These are phyloP conservation scores for Akanthomyces muscarius DNA, from an alignment of 2,329 filamentous ascomycete genomes.

Conservation along the genomic window DNA sequence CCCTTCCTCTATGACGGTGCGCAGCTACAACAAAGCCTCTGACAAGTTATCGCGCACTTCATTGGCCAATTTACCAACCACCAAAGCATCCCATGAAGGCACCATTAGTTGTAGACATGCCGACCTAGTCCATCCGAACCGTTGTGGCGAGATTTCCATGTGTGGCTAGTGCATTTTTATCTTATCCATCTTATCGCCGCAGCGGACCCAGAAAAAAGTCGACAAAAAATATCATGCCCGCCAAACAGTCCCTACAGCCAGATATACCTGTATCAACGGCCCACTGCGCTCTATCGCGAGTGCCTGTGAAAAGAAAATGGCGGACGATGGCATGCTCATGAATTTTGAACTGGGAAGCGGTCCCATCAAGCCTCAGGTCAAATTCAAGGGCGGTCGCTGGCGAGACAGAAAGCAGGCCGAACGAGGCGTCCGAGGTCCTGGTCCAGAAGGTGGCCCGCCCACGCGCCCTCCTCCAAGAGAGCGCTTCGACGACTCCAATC, in stretches of 20 bases:
- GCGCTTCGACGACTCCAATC: conserved; percentile 27
- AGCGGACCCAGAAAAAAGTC: conserved; percentile 16
- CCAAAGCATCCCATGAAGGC: neutral
- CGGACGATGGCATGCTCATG: conserved; percentile 89
- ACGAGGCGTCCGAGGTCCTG: conserved; percentile 27
- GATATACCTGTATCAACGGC: neutral
- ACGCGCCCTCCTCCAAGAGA: conserved; percentile 23
- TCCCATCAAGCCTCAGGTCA: conserved; percentile 57
- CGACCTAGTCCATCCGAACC: neutral
- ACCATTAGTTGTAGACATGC: neutral
- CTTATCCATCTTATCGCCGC: conserved; percentile 16
- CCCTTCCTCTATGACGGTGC: neutral
- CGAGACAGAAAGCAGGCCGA: conserved; percentile 74
- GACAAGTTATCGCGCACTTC: neutral
- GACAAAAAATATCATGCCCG: conserved; percentile 15
- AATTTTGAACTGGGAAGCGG: conserved; percentile 79
- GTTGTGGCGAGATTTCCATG: neutral
- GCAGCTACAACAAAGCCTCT: neutral
- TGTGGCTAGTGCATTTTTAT: conserved; percentile 7
- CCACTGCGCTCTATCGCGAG: neutral
- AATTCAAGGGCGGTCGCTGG: conserved; percentile 90
- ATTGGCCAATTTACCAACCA: neutral
- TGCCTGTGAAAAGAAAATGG: conserved; percentile 54
- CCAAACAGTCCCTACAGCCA: neutral
- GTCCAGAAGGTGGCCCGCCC: conserved; percentile 21